Percentiles rank a stretch among this genome's conserved stretches.
These are phyloP conservation scores for Herpotrichia juniperi DNA, from an alignment of 2,329 filamentous ascomycete genomes.

Conservation along the genomic window DNA sequence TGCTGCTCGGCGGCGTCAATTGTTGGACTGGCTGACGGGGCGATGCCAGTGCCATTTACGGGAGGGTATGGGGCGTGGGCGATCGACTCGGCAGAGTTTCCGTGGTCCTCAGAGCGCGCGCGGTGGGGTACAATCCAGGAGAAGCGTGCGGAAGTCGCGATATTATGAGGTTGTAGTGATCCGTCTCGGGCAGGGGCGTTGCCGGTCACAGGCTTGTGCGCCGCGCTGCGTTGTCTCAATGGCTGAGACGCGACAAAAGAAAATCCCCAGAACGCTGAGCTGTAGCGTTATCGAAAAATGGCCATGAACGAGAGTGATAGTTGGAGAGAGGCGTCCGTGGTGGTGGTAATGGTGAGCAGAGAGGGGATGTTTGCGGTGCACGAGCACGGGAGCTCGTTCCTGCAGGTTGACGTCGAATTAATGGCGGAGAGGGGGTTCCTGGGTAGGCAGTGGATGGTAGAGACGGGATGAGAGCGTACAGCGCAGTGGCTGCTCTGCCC, in stretches of 20 bases:
- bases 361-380: conserved; percentile 29
- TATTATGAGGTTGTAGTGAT: not conserved
- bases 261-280: not conserved
- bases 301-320: conserved; percentile 10
- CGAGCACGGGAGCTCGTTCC: conserved; percentile 20
- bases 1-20: conserved; percentile 48
- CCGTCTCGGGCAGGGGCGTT: conserved; percentile 10
- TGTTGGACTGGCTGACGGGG: conserved; percentile 40
- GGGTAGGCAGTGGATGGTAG: conserved; percentile 28
- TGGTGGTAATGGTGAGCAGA: conserved; percentile 20
- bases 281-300: conserved; percentile 3
- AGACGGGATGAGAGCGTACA: conserved; percentile 14
- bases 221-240: not conserved
- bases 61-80: conserved; percentile 9
- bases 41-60: conserved; percentile 42
- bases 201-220: conserved; percentile 1
- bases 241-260: not conserved
- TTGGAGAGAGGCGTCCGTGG: conserved; percentile 11
- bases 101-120: not conserved
- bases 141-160: not conserved
- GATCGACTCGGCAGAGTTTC: not conserved
- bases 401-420: conserved; percentile 31
- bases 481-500: conserved; percentile 14
- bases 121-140: not conserved
- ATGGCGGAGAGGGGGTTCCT: conserved; percentile 11